A percentile compares a stretch with the other conserved stretches of the same genome.
These are phyloP conservation scores for Trichosporon sp. DNA, from an alignment of 1,284 basidiomycete genomes.

Conservation along the genomic window DNA sequence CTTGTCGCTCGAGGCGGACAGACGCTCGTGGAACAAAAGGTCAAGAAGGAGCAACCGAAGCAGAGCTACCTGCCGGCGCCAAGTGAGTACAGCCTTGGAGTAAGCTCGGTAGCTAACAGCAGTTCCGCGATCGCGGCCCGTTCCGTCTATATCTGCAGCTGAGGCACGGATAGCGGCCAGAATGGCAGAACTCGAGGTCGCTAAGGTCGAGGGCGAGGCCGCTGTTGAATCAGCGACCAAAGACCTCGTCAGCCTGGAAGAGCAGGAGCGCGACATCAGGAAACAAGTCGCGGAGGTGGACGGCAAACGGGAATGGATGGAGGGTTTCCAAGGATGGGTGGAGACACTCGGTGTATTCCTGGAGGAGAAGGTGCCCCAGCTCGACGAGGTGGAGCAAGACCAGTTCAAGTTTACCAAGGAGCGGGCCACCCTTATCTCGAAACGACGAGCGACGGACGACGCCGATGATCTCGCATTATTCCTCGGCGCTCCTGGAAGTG, in stretches of 20 bases:
- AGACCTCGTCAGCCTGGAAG: conserved; percentile 67
- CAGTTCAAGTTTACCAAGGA: conserved; percentile 70
- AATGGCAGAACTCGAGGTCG: conserved; percentile 55
- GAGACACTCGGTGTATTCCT: conserved; percentile 82
- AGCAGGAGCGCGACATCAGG: conserved; percentile 72
- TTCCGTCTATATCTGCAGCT: conserved; percentile 65
- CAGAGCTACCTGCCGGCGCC: conserved; percentile 64
- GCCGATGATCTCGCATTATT: conserved; percentile 75
- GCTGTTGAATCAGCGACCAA: conserved; percentile 49
- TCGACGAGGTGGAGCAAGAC: conserved; percentile 82
- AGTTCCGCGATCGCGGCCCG: conserved; percentile 52
- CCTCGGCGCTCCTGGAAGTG: conserved; percentile 56
- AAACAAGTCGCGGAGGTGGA: conserved; percentile 73
- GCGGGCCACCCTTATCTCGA: conserved; percentile 63
- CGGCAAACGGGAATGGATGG: conserved; percentile 80
- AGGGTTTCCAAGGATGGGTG: conserved; percentile 75
- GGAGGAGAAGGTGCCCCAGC: conserved; percentile 81
- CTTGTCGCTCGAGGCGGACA: conserved; percentile 14
- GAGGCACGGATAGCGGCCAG: conserved; percentile 63
- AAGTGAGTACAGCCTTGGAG: conserved; percentile 57
- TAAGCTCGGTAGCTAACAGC: conserved; percentile 47
- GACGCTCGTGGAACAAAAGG: not conserved
- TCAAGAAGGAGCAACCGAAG: conserved; percentile 8
- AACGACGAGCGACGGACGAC: conserved; percentile 66
- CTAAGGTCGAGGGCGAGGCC: conserved; percentile 40